Percentiles rank a stretch among this genome's conserved stretches.
Conservation (phyloP, 371 early-diverging fungal species). For the Coemansia sp. region DNA sequence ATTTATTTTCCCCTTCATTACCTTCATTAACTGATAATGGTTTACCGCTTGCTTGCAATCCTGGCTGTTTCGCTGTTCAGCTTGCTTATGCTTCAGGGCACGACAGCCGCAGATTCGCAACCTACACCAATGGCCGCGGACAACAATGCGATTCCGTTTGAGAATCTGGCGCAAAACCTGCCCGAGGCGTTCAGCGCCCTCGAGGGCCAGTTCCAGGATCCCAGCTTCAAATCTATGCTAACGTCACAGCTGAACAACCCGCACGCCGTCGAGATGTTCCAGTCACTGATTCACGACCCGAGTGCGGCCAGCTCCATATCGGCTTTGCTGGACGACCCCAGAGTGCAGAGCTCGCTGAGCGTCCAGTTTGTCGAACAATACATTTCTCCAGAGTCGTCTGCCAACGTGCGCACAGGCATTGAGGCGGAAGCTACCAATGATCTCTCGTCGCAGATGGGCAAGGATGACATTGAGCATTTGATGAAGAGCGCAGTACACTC, state of each 20-base stretch:
- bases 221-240: constrained; percentile 33
- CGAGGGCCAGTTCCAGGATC: constrained; percentile 35
- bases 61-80: constrained; percentile 1
- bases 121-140: neutral
- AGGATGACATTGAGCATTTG: constrained; percentile 14
- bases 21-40: neutral
- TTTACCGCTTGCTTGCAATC: neutral
- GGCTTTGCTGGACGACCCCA: constrained; percentile 32
- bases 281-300: constrained; percentile 43
- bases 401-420: neutral
- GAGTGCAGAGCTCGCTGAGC: constrained; percentile 43
- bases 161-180: constrained; percentile 46
- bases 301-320: constrained; percentile 43
- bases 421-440: constrained; percentile 15
- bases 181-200: constrained; percentile 44
- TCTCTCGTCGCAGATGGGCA: constrained; percentile 10
- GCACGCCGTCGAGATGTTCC: constrained; percentile 46
- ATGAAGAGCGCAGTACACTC: constrained; percentile 9
- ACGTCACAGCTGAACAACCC: constrained; percentile 47
- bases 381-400: constrained; percentile 3
- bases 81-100: neutral
- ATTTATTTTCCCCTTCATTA: neutral
- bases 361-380: constrained; percentile 41
- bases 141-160: constrained; percentile 23
- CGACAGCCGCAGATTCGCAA: constrained; percentile 1